A percentile compares a stretch with the other conserved stretches of the same genome.
Evolutionary conservation across 805 yeast species (phyloP).

Genomic region (Kockiozyma suomiensis): DNA sequence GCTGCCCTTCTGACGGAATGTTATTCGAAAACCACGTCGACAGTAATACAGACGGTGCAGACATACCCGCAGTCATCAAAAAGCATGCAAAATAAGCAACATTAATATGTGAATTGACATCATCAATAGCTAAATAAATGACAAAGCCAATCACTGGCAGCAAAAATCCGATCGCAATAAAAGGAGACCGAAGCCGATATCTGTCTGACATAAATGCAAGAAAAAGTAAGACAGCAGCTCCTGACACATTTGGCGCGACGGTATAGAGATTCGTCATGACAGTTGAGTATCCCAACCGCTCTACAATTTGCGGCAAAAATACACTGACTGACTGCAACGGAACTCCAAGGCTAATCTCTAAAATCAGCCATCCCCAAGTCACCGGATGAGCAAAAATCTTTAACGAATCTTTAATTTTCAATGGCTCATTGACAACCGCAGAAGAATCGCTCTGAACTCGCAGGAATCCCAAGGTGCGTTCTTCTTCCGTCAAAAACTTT

Average conservation of each 20-base stretch:
- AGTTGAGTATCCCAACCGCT: constrained; percentile 62
- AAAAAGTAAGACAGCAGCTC: constrained; percentile 49
- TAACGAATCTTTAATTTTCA: constrained; percentile 48
- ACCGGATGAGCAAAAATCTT: constrained; percentile 52
- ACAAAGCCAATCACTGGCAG: constrained; percentile 51
- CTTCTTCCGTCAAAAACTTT: constrained; percentile 47
- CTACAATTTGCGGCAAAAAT: constrained; percentile 55
- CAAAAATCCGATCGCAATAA: constrained; percentile 46
- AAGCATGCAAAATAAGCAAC: constrained; percentile 51
- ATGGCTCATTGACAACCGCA: constrained; percentile 44
- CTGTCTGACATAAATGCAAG: constrained; percentile 50
- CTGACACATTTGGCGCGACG: constrained; percentile 55
- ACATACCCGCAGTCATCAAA: constrained; percentile 54
- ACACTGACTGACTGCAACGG: constrained; percentile 47
- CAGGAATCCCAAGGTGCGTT: constrained; percentile 45
- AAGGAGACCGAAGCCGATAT: constrained; percentile 46
- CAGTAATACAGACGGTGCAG: constrained; percentile 53
- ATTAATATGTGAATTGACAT: constrained; percentile 45
- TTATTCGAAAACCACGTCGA: constrained; percentile 57
- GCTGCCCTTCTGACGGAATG: constrained; percentile 50
- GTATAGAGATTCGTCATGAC: constrained; percentile 70
- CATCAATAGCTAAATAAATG: constrained; percentile 53
- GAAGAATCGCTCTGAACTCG: constrained; percentile 53
- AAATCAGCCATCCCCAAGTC: constrained; percentile 50
- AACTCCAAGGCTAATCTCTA: constrained; percentile 52